These are phyloP conservation scores for Acanthamoeba triangularis DNA, from an alignment of 208 protist species.

Conservation along the genomic window DNA sequence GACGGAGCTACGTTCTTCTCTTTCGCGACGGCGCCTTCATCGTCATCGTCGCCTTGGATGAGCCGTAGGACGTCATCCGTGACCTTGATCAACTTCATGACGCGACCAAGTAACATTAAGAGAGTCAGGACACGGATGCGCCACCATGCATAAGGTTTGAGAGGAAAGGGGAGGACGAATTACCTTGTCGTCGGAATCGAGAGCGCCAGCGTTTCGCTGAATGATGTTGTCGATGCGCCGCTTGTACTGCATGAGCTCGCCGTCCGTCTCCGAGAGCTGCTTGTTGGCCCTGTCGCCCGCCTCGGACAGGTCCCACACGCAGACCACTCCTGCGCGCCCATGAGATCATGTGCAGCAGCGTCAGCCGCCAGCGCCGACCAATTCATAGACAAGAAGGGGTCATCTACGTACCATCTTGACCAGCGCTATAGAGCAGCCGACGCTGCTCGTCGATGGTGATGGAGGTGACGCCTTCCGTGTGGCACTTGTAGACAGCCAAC, in stretches of 20 bases:
- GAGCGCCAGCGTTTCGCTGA: background rate
- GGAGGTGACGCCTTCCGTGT: background rate
- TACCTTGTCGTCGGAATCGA: conserved; percentile 8
- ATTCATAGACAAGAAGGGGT: background rate
- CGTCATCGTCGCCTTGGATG: background rate
- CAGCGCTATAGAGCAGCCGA: conserved; percentile 31
- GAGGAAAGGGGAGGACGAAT: background rate
- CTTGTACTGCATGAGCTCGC: conserved; percentile 44
- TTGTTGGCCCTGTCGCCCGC: background rate
- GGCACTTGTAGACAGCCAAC: conserved; percentile 19
- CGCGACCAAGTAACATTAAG: background rate
- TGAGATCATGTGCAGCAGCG: background rate
- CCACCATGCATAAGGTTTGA: no score
- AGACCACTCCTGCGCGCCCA: background rate
- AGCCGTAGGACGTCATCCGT: background rate
- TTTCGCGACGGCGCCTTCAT: background rate
- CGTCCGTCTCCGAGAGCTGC: background rate
- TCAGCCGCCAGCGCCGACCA: background rate
- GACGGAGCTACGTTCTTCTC: background rate
- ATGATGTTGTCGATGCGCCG: conserved; percentile 39
- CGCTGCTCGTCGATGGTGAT: conserved; percentile 26
- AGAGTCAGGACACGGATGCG: no score
- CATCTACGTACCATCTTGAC: background rate
- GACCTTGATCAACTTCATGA: background rate
- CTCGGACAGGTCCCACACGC: conserved; percentile 10